Conservation (phyloP, 2,329 filamentous ascomycete species). For the Fusarium hostae region DNA sequence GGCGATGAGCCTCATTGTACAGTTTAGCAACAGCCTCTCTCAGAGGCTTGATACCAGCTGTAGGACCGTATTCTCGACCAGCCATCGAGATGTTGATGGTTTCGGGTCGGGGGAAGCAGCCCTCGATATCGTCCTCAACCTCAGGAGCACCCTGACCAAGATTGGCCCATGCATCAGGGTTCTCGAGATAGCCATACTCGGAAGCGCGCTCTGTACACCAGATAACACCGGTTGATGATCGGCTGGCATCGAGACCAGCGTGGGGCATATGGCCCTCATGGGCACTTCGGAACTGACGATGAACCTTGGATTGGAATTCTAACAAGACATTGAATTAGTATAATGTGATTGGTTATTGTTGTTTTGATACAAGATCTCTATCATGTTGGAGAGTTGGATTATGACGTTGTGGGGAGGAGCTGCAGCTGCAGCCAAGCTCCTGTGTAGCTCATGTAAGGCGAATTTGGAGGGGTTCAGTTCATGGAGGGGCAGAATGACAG, state of each 20-base stretch:
- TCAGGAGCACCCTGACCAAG: constrained; percentile 94
- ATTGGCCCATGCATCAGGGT: constrained; percentile 89
- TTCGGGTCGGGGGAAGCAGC: constrained; percentile 85
- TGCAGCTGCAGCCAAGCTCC: constrained; percentile 17
- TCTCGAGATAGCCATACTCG: constrained; percentile 88
- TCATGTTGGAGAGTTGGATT: background rate
- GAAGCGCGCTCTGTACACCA: constrained; percentile 90
- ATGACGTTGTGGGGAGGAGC: constrained; percentile 33
- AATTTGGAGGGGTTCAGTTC: constrained; percentile 30
- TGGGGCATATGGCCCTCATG: constrained; percentile 93
- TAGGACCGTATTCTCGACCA: constrained; percentile 90
- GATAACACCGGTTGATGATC: constrained; percentile 91
- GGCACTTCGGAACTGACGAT: constrained; percentile 87
- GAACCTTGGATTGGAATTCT: constrained; percentile 87
- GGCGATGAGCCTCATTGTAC: constrained; percentile 92
- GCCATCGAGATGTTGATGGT: constrained; percentile 81
- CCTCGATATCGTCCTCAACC: constrained; percentile 91
- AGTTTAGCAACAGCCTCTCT: constrained; percentile 88
- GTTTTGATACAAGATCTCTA: background rate
- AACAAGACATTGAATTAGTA: background rate
- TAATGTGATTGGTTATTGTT: background rate
- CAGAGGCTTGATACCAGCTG: constrained; percentile 91
- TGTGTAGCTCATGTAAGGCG: constrained; percentile 15
- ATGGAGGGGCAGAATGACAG: constrained; percentile 25
- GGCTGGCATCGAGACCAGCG: constrained; percentile 87